phyloP scores from a whole-genome alignment of 2,329 filamentous ascomycete genomes.

The Monosporascus sp. region DNA sequence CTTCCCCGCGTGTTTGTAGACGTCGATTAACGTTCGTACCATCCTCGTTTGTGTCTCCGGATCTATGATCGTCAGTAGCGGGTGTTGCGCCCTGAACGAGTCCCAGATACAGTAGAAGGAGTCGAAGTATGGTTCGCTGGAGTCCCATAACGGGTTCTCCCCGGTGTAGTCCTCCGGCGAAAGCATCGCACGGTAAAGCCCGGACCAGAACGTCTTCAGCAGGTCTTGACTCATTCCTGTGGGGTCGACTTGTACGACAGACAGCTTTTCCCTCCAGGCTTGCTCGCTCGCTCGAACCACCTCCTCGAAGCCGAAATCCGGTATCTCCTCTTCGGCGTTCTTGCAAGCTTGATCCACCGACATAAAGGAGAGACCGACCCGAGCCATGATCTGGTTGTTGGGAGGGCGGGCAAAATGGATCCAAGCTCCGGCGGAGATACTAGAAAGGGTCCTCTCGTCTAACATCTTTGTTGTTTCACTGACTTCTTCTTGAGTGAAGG shows the following conservation, averaged over 20 bases:
- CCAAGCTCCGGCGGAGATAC: conserved; percentile 52
- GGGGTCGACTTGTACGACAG: conserved; percentile 51
- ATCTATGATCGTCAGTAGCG: conserved; percentile 66
- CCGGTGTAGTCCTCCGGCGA: conserved; percentile 72
- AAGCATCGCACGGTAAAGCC: conserved; percentile 62
- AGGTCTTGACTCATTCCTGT: conserved; percentile 50
- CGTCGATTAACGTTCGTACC: conserved; percentile 67
- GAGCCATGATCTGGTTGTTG: conserved; percentile 50
- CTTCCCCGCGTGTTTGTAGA: conserved; percentile 58
- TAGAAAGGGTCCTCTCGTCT: conserved; percentile 25
- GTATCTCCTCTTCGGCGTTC: conserved; percentile 65
- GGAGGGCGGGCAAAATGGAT: conserved; percentile 49
- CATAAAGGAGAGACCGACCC: conserved; percentile 72
- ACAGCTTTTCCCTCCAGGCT: conserved; percentile 60
- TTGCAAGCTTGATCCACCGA: conserved; percentile 61
- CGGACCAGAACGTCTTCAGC: conserved; percentile 65
- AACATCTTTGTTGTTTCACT: conserved; percentile 18
- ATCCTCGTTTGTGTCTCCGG: conserved; percentile 63
- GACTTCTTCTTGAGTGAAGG: conserved; percentile 48
- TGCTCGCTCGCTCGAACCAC: conserved; percentile 49
- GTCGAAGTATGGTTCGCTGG: conserved; percentile 67
- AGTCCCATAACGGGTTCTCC: conserved; percentile 67
- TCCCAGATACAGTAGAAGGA: conserved; percentile 70
- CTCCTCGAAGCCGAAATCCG: conserved; percentile 56
- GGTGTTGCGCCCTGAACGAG: conserved; percentile 66